phyloP scores from a whole-genome alignment of 139 green algal genomes.

The Chlorokybus atmophyticus region DNA sequence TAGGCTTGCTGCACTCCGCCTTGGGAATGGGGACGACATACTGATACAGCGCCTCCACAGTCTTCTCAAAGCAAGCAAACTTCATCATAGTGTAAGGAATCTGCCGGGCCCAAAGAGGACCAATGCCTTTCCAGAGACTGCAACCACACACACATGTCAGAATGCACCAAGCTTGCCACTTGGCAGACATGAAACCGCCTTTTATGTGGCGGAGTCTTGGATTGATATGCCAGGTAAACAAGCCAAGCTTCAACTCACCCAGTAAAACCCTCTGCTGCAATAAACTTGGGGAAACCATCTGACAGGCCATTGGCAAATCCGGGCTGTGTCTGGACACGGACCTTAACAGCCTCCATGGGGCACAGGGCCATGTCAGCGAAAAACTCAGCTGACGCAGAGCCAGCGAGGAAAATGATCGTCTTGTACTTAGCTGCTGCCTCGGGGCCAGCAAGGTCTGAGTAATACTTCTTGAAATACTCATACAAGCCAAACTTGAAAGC shows the following conservation, averaged over 20 bases:
- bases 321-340: constrained; percentile 39
- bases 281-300: constrained; percentile 25
- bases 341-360: constrained; percentile 39
- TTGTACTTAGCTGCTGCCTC: constrained; percentile 34
- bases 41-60: constrained; percentile 34
- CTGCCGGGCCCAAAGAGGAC: constrained; percentile 28
- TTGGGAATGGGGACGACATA: constrained; percentile 28
- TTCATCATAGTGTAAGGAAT: constrained; percentile 46
- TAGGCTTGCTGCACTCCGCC: constrained; percentile 21
- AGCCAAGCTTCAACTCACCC: no score
- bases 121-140: constrained; percentile 31
- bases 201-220: no score
- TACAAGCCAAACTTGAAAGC: constrained; percentile 41
- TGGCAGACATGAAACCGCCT: no score
- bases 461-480: constrained; percentile 44
- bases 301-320: constrained; percentile 25
- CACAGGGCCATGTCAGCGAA: constrained; percentile 39
- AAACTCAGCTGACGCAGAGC: constrained; percentile 30
- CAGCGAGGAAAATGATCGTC: constrained; percentile 33
- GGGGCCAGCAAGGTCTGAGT: constrained; percentile 21
- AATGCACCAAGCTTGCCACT: no score
- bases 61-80: constrained; percentile 36
- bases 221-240: no score
- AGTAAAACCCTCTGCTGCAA: constrained; percentile 9
- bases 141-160: neutral